These are phyloP conservation scores for Prunus mira DNA, from an alignment of 306 rosid species.

Conservation along the genomic window DNA sequence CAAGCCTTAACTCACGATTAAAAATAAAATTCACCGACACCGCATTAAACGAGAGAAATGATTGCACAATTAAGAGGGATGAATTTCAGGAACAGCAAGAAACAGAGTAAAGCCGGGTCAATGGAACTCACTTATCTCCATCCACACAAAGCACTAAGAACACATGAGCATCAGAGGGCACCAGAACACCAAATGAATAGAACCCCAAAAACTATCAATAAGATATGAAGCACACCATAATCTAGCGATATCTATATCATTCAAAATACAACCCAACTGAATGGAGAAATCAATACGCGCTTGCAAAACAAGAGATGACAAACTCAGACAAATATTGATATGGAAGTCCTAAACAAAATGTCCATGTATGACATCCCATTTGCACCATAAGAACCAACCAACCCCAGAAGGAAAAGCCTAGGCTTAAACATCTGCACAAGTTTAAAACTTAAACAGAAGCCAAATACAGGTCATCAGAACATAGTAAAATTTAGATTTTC, in stretches of 20 bases:
- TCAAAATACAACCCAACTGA: not conserved
- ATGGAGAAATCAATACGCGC: not conserved
- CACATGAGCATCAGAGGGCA: not conserved
- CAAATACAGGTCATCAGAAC: not conserved
- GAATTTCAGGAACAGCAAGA: not conserved
- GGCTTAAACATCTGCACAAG: not conserved
- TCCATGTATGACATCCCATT: not conserved
- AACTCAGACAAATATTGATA: not conserved
- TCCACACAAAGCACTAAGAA: not conserved
- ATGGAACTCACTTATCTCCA: not conserved
- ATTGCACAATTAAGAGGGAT: too few species aligned
- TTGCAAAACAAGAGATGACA: not conserved
- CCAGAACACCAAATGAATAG: not conserved
- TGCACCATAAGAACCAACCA: not conserved
- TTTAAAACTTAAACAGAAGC: not conserved
- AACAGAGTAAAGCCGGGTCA: not conserved
- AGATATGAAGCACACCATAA: not conserved
- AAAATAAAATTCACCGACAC: too few species aligned
- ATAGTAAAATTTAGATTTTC: not conserved
- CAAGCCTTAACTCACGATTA: too few species aligned
- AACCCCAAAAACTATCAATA: not conserved
- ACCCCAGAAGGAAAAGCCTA: not conserved
- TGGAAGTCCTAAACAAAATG: not conserved
- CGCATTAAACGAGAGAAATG: too few species aligned
- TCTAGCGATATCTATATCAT: not conserved